Conservation (phyloP, 129 eudicot species). For the Flaveria brownii region DNA sequence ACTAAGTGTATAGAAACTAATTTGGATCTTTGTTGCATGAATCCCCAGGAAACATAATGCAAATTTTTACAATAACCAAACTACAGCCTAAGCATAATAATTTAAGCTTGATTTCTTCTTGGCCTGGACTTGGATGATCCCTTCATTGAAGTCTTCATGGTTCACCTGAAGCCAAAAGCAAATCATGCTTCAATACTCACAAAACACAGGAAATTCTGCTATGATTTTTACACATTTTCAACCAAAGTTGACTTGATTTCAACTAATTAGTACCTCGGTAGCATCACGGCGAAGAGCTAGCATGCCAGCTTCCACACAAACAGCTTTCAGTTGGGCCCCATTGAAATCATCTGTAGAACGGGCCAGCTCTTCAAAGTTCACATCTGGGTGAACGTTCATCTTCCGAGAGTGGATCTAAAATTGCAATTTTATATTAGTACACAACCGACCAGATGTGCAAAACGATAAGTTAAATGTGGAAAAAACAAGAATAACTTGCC, state of each 20-base stretch:
- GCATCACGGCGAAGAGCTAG: constrained; percentile 93
- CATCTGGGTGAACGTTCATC: constrained; percentile 92
- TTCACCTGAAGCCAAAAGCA: constrained; percentile 52
- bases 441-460: too few relatives aligned
- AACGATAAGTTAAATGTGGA: too few relatives aligned
- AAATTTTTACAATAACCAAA: background rate
- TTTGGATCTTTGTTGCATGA: too few relatives aligned
- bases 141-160: constrained; percentile 94
- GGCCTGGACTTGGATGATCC: constrained; percentile 90
- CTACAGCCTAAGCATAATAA: constrained; percentile 63
- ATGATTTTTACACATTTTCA: too few relatives aligned
- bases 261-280: constrained; percentile 59
- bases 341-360: constrained; percentile 86
- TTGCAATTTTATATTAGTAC: background rate
- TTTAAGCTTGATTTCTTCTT: constrained; percentile 89
- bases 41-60: too few relatives aligned
- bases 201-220: too few relatives aligned
- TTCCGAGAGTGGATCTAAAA: constrained; percentile 72
- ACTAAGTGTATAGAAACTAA: too few relatives aligned
- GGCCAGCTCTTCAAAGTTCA: constrained; percentile 90
- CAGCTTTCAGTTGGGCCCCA: constrained; percentile 90
- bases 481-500: background rate
- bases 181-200: background rate
- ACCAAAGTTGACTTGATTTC: too few relatives aligned
- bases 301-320: constrained; percentile 97